Conservation (phyloP, 352 stramenopile species). For the Phytopythium boreale region DNA sequence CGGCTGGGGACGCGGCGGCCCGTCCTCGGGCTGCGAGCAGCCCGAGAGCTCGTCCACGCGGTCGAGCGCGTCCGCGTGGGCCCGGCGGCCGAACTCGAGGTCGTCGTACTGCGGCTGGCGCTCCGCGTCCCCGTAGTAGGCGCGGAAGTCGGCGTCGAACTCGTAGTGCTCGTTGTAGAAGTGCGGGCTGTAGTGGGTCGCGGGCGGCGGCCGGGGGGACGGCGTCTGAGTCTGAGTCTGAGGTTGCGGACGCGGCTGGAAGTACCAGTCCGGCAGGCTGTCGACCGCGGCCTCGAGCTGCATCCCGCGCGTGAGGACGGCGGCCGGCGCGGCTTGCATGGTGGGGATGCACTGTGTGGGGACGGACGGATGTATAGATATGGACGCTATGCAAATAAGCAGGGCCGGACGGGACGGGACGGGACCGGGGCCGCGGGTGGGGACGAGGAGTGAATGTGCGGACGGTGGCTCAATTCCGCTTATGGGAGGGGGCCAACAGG, state of each 20-base stretch:
- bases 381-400: too few relatives aligned
- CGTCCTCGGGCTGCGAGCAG: background rate
- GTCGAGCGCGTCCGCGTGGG: background rate
- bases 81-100: slow-evolving; percentile 2
- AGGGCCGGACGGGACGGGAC: background rate
- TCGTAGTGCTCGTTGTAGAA: slow-evolving; percentile 2
- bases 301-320: slow-evolving; percentile 44
- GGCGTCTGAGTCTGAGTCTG: slow-evolving; percentile 8
- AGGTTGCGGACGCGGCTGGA: slow-evolving; percentile 21
- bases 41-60: slow-evolving; percentile 3
- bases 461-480: background rate
- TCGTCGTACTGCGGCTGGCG: slow-evolving; percentile 3
- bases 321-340: slow-evolving; percentile 9
- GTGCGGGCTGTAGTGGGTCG: slow-evolving; percentile 7
- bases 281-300: slow-evolving; percentile 71
- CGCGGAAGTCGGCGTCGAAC: slow-evolving; percentile 8
- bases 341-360: background rate
- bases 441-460: slow-evolving; percentile 1
- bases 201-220: slow-evolving; percentile 9
- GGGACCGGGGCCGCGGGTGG: too few relatives aligned
- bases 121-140: background rate
- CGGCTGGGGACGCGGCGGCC: background rate
- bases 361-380: background rate
- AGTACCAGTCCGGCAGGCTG: slow-evolving; percentile 64
- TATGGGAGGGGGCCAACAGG: background rate